Evolutionary conservation across 768 basidiomycete species (phyloP), one percentile per base, ranked within the genome.

Genomic region (Boletales sp.): DNA sequence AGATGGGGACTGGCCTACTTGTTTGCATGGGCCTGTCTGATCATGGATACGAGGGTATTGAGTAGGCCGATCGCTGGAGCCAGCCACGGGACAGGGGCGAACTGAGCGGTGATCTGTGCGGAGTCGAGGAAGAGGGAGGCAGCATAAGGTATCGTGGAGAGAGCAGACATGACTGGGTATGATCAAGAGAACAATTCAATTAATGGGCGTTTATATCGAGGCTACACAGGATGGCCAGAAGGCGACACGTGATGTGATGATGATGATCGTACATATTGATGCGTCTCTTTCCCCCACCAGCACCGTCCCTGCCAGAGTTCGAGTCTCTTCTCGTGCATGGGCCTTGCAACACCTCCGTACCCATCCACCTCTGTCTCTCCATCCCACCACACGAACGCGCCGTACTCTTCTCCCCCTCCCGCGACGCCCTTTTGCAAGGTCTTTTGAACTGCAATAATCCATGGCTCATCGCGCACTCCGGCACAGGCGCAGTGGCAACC

Each of bases 321-420:
- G 68, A 64, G 15, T 75, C 80, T 5, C 63, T 90, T n/a, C 70
- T 90, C 12, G 67, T 90, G 31, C 73, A 78, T 21, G 89, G 89
- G 1, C 51, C 70, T 0, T 86, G 82, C 60, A 82, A 80, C 44
- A 66, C 84, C 17, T 84, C 89, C 4, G 83, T 86, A 6, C 86
- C 86, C 4, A 70, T 91, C 42, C 82, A 87, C 54, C 71, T 90
- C 33, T 75, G 79, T 35, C 64, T 87, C 28, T 85, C 86, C 0
- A 48, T 59, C 9, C 64, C 73, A 18, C 60, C 68, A 11, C 57
- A 54, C 31, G 61, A 66, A 15, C 64, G 67, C 40, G 67, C 73
- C 0, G 48, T 89, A 17, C 60, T 87, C 44, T 57, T 88, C 28
- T 71, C 81, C 17, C 77, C 84, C 1, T 81, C 78, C 9, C 78